Evolutionary conservation across 1,139 yeast genomes (phyloP).

Genomic region (Yarrowia galli): DNA sequence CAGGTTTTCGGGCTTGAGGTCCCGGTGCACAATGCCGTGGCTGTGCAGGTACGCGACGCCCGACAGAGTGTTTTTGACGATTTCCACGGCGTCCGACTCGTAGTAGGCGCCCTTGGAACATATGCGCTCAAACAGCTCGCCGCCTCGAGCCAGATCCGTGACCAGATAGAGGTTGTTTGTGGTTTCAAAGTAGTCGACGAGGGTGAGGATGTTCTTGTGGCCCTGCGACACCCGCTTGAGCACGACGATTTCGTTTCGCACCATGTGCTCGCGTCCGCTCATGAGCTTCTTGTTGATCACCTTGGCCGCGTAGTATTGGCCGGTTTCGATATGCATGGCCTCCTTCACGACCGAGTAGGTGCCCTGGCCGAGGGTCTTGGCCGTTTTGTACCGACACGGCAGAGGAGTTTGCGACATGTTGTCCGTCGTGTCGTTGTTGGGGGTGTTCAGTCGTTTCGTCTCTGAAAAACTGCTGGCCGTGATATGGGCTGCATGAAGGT

Average conservation of each 20-base stretch:
- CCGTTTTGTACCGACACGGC: constrained; percentile 49
- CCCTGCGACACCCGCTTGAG: constrained; percentile 58
- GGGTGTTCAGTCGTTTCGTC: background rate
- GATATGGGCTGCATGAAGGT: constrained; percentile 24
- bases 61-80: constrained; percentile 58
- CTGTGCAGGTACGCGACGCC: constrained; percentile 74
- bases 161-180: constrained; percentile 63
- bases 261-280: constrained; percentile 57
- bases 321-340: constrained; percentile 53
- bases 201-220: constrained; percentile 65
- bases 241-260: constrained; percentile 64
- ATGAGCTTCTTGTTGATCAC: constrained; percentile 55
- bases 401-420: constrained; percentile 43
- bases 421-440: constrained; percentile 12
- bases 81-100: constrained; percentile 60
- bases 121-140: constrained; percentile 72
- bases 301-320: constrained; percentile 54
- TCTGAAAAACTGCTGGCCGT: constrained; percentile 8
- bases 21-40: constrained; percentile 86
- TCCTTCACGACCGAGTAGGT: constrained; percentile 55
- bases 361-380: constrained; percentile 53
- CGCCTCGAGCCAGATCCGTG: constrained; percentile 72
- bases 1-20: constrained; percentile 91
- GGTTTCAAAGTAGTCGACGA: constrained; percentile 76
- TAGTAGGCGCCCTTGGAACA: constrained; percentile 59